Percentiles rank a stretch among this genome's conserved stretches.
Conservation (phyloP, 2,329 filamentous ascomycete genomes). For the Phyllosticta citriasiana region DNA sequence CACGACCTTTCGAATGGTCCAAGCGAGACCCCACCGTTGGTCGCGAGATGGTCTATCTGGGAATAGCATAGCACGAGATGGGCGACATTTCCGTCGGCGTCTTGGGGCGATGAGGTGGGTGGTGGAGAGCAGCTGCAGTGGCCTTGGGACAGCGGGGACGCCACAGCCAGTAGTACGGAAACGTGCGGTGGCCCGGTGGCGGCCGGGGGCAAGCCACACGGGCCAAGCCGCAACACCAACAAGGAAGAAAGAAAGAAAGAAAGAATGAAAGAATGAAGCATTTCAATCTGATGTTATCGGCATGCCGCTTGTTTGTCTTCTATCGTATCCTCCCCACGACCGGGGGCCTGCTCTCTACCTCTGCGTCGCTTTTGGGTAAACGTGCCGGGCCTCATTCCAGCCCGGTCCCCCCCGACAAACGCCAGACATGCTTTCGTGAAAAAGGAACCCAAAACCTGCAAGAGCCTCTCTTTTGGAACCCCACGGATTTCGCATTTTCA, state of each 20-base stretch:
- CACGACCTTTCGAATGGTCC: constrained; percentile 3
- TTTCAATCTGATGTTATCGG: neutral
- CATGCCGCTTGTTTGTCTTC: neutral
- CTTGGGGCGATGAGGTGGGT: neutral
- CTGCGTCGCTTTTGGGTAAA: neutral
- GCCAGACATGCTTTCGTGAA: constrained; percentile 12
- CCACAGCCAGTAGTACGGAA: constrained; percentile 1
- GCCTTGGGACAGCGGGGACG: neutral
- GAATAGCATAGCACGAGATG: constrained; percentile 2
- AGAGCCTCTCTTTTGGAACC: neutral
- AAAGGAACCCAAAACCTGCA: constrained; percentile 8
- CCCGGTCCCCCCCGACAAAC: constrained; percentile 7
- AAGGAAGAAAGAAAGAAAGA: neutral
- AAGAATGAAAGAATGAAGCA: too few relatives aligned
- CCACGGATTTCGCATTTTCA: neutral
- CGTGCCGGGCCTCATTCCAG: neutral
- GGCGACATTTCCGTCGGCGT: neutral
- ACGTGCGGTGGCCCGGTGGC: neutral
- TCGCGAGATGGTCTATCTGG: neutral
- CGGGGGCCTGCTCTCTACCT: neutral
- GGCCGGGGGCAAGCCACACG: neutral
- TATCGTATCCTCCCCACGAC: neutral
- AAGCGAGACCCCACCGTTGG: constrained; percentile 1
- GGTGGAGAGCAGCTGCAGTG: neutral
- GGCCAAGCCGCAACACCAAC: neutral